phyloP scores from a whole-genome alignment of 768 basidiomycete genomes.

The Flagelloscypha sp. region DNA sequence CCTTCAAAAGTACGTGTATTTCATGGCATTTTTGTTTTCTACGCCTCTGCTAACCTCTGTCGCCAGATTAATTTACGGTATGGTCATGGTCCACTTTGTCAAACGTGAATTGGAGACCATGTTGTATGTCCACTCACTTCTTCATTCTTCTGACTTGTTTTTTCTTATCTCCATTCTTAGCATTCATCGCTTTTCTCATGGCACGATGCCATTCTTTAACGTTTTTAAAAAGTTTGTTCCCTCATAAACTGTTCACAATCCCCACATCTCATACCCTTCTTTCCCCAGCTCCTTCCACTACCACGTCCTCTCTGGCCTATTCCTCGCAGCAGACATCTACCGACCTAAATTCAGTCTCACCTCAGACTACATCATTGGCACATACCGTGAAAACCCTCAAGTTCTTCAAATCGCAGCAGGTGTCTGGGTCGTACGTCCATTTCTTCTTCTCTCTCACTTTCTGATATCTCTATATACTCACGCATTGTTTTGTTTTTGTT shows the following conservation, averaged over 20 bases:
- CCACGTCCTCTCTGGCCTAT: slow-evolving; percentile 70
- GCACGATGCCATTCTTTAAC: slow-evolving; percentile 82
- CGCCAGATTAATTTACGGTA: slow-evolving; percentile 54
- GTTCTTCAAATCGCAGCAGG: slow-evolving; percentile 62
- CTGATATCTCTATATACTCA: slow-evolving; percentile 3
- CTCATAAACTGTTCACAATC: background rate
- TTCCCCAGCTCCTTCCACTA: slow-evolving; percentile 76
- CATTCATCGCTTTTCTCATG: slow-evolving; percentile 92
- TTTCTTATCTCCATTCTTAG: slow-evolving; percentile 28
- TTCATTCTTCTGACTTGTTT: background rate
- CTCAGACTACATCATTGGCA: slow-evolving; percentile 54
- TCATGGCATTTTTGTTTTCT: background rate
- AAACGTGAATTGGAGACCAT: slow-evolving; percentile 92
- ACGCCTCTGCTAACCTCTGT: slow-evolving; percentile 6
- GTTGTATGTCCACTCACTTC: slow-evolving; percentile 45
- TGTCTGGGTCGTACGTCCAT: slow-evolving; percentile 64
- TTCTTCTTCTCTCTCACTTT: background rate
- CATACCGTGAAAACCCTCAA: slow-evolving; percentile 51
- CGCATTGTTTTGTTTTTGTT: slow-evolving; percentile 1
- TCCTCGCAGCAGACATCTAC: slow-evolving; percentile 76
- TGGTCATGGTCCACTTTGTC: slow-evolving; percentile 79
- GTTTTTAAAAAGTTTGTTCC: slow-evolving; percentile 79
- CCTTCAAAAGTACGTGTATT: slow-evolving; percentile 56
- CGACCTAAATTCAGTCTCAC: slow-evolving; percentile 65
- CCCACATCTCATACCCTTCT: background rate